Evolutionary conservation across 176 grass and related monocot genomes (phyloP), one percentile per base, ranked within the genome.

Genomic region (Juncus inflexus): DNA sequence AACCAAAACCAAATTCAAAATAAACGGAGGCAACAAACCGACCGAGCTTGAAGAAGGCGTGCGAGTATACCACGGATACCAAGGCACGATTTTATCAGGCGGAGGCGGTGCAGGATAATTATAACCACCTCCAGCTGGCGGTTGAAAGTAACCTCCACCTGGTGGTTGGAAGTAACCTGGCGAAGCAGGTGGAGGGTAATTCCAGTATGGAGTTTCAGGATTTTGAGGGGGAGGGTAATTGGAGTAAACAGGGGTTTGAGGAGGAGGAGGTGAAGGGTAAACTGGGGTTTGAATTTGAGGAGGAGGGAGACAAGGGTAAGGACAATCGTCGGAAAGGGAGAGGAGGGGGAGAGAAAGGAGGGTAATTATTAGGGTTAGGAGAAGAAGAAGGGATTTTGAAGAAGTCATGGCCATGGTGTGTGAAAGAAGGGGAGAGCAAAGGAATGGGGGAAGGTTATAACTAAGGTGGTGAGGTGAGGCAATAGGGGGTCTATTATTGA

Each of bases 11-110:
- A 8, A 35, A 3, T 41, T 9, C 11, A 40, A 37, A 6, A 58
- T 36, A 4, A 70, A 43, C 19, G 67, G 67, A 40, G 67, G 9
- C 12, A 43, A 58, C 37, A 42, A 13, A 7, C 58, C 51, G 5
- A 56, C 19, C 3, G 83, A 58, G 42, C 40, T 74, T 72, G 53
- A 70, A 3, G 52, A 13, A 56, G 67, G 52, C 14, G 67, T 40
- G 51, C 55, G 37, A 12, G 84, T 82, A 80, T 95, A 95, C 91
- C 87, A 96, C 0, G 91, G 91, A 52, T 80, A 90, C 84, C 87
- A 96, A 5, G 91, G 87, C 52, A 90, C 28, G 35, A 90, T 87
- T 0, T 86, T 83, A 75, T 96, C 90, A 0, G 91, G 91, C 3
- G 91, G 91, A 1, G 91, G 91, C 4, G 87, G 91, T 42, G 79